Evolutionary conservation across 2,329 filamentous ascomycete species (phyloP), one percentile per base, ranked within the genome.

Genomic region (Colletotrichum chrysophilum): DNA sequence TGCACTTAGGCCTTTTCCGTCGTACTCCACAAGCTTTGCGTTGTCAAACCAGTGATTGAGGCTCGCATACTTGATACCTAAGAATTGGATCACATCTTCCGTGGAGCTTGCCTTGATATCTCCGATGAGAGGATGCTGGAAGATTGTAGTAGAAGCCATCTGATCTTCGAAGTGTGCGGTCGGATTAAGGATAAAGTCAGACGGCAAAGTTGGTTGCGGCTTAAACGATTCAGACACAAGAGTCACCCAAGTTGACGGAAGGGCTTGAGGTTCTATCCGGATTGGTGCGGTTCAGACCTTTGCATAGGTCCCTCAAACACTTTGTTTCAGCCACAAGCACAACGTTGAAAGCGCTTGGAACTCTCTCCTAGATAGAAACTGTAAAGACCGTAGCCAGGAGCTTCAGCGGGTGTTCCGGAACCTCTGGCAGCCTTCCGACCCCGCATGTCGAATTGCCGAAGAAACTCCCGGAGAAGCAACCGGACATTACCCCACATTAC

Each of bases 1-100:
- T 8, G 84, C 85, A 70, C 85, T 81, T 2, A 80, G 18, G 7
- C 74, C 58, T 26, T n/a, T 58, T 0, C 55, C 30, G 24, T 77
- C 65, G n/a, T 52, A 72, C 18, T 76, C 74, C 8, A 74, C 61
- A 38, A 77, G 52, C 18, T 60, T 70, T 5, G 74, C 75, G 16
- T 77, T 69, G 10, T 76, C 74, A 14, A 80, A 78, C 18, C 74
- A 65, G 60, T 80, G 68, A 7, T 74, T 21, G 8, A 81, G 56
- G 14, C 56, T 77, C 3, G 78, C 80, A 43, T 80, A 80, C 61
- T 78, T 77, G 26, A 80, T 73, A 18, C 80, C 79, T 30, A 79
- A 69, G 48, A 77, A 80, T 38, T 80, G 76, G 12, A 75, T 71
- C 12, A 80, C 78, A 13, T 60, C 70, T n/a, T 70, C 60, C 18